These are phyloP conservation scores for Psilocybe tampanensis DNA, from an alignment of 768 basidiomycete species.

Conservation along the genomic window DNA sequence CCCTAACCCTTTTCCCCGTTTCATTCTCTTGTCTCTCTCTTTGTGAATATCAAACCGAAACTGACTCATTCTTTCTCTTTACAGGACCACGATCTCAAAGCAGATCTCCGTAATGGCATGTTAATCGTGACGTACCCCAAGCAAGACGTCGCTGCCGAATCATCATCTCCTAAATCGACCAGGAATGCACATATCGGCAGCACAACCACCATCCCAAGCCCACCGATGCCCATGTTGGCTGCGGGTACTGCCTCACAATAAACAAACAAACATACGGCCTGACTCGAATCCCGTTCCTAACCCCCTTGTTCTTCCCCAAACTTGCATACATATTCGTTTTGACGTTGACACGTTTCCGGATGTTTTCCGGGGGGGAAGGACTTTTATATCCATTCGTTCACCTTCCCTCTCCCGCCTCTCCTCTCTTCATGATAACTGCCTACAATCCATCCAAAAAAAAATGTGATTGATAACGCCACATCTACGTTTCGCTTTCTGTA, in stretches of 20 bases:
- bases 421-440: no score
- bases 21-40: constrained; percentile 2
- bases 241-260: constrained; percentile 20
- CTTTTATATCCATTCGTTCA: no score
- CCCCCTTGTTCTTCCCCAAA: no score
- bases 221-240: constrained; percentile 13
- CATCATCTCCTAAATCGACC: constrained; percentile 4
- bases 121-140: constrained; percentile 47
- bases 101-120: constrained; percentile 40
- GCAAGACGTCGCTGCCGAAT: constrained; percentile 12
- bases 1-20: constrained; percentile 6
- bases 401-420: no score
- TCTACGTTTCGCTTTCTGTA: no score
- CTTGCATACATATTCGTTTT: no score
- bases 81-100: constrained; percentile 39
- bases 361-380: no score
- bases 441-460: no score
- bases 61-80: constrained; percentile 24
- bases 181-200: no score
- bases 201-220: constrained; percentile 16
- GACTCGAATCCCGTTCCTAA: no score
- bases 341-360: no score
- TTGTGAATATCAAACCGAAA: constrained; percentile 4
- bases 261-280: background rate
- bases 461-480: no score